phyloP scores from a whole-genome alignment of 371 early-diverging fungal genomes.

The Saksenaea oblongispora region DNA sequence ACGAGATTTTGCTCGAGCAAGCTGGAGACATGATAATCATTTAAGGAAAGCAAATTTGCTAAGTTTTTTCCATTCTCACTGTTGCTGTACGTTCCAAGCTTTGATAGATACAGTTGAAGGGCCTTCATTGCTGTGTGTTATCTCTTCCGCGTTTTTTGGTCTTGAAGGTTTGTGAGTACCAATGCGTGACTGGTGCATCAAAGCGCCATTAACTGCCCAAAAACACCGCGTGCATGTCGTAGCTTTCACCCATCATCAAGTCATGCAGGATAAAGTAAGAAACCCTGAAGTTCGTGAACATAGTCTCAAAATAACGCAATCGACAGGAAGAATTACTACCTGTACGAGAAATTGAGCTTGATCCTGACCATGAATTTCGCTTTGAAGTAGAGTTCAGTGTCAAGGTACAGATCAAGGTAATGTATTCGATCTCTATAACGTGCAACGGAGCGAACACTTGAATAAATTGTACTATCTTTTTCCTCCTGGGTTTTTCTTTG shows the following conservation, averaged over 20 bases:
- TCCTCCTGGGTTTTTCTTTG: conserved; percentile 5
- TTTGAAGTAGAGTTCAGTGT: conserved; percentile 70
- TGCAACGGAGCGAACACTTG: neutral
- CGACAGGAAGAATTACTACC: conserved; percentile 20
- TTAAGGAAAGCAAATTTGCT: conserved; percentile 23
- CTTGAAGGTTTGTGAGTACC: neutral
- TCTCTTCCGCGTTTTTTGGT: neutral
- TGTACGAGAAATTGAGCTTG: conserved; percentile 44
- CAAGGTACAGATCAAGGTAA: conserved; percentile 57
- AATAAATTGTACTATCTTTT: neutral
- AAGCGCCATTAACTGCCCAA: neutral
- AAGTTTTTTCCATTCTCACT: conserved; percentile 31
- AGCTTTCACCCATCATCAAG: neutral
- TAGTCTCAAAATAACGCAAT: neutral
- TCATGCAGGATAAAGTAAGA: conserved; percentile 7
- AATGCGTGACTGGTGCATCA: conserved; percentile 6
- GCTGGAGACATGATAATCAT: conserved; percentile 20
- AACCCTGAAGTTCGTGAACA: neutral
- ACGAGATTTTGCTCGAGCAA: conserved; percentile 18
- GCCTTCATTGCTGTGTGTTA: conserved; percentile 9
- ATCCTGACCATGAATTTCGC: conserved; percentile 70
- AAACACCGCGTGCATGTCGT: neutral
- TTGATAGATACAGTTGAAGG: conserved; percentile 19
- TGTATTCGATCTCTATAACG: neutral
- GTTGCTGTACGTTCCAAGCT: conserved; percentile 10